Percentiles rank a stretch among this genome's conserved stretches.
phyloP scores from a whole-genome alignment of 345 rosid genomes.

The Atalantia buxifolia region DNA sequence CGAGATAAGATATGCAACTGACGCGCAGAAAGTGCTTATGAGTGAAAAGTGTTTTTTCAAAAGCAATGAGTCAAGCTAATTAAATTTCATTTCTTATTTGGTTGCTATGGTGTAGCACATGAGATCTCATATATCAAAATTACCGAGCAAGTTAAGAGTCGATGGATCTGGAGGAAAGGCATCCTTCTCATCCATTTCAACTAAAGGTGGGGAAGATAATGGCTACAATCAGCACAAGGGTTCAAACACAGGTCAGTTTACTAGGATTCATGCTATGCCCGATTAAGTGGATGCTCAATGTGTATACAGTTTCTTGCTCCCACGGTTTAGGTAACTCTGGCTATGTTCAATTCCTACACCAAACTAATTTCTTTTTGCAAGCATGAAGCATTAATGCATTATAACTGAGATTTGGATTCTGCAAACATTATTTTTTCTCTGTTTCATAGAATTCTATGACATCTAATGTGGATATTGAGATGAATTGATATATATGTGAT shows the following conservation, averaged over 20 bases:
- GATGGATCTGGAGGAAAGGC: constrained; percentile 18
- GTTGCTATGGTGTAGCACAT: constrained; percentile 22
- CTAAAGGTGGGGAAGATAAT: constrained; percentile 24
- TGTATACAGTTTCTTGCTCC: no score
- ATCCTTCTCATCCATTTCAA: constrained; percentile 9
- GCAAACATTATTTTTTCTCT: not conserved
- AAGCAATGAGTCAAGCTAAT: not conserved
- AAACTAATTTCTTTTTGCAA: not conserved
- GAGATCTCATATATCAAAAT: constrained; percentile 14
- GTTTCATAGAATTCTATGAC: not conserved
- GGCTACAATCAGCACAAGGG: constrained; percentile 16
- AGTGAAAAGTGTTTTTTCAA: not conserved
- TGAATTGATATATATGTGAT: not conserved
- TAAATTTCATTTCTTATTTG: constrained; percentile 1
- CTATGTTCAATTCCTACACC: not conserved
- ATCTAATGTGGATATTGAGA: no score
- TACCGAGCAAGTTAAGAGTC: constrained; percentile 18
- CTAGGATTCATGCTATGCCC: constrained; percentile 10
- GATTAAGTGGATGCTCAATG: no score
- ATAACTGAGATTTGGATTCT: not conserved
- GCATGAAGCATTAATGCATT: not conserved
- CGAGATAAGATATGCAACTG: not conserved
- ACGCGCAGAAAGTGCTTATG: not conserved
- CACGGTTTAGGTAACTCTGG: no score
- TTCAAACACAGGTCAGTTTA: constrained; percentile 6